Evolutionary conservation across 768 basidiomycete genomes (phyloP), one percentile per base, ranked within the genome.

Genomic region (Grammothele lineata): DNA sequence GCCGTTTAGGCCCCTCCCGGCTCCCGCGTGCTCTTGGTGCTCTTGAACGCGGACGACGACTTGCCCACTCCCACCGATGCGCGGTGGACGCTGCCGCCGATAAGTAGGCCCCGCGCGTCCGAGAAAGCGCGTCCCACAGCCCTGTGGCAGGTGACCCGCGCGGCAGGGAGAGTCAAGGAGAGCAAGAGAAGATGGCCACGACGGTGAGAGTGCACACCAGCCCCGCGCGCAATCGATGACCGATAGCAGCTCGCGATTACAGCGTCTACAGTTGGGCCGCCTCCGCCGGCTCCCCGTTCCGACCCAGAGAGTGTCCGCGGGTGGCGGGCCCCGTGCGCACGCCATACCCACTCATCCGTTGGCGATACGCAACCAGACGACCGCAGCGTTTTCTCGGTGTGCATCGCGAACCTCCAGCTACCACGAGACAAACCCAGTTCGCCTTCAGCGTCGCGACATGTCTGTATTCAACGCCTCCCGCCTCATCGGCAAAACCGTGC

Each of bases 391-490:
- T 14, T 14, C 14, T 30, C 27, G 27, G 14, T 14, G 8, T 30
- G 27, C 38, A 19, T 44, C 45, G 43, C 34, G 18, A 32, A 48
- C 22, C 40, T 19, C 32, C 26, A 19, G n/a, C 40, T 21, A 6
- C 10, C 30, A 35, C 23, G 39, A 30, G 34, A 33, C 3, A 27
- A 6, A 14, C 27, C 40, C n/a, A n/a, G n/a, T n/a, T n/a, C n/a
- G n/a, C n/a, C n/a, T n/a, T n/a, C 51, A 45, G 46, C 51, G 19
- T 25, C 51, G 55, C 59, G 59, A 50, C 43, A 89, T 89, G 87
- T 84, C 87, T 25, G 65, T 92, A 43, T 92, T 92, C 77, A 87
- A 86, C 63, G 74, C 85, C 35, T 78, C 86, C 42, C 81, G 86
- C 57, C 69, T 92, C n/a, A 63, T 85, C 33, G 86, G 85, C 58